Base-by-base conservation (phyloP, 2,329 filamentous ascomycete species). In the Xylaria polymorpha region DNA sequence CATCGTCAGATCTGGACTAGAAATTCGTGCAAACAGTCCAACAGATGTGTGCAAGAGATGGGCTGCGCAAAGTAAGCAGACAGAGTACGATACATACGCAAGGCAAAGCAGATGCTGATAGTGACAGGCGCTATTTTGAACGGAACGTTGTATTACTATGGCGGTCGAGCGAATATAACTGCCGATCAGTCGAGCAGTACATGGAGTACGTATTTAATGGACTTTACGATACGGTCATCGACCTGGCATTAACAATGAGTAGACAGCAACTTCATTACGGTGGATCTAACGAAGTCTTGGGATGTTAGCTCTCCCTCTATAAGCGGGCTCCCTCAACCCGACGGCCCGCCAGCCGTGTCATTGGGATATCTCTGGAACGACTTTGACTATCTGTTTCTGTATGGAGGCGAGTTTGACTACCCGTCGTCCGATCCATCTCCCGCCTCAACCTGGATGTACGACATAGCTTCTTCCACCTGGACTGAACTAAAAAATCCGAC, bases 361-460 rank as follows among this genome's bases (percentile, higher is more conserved):
- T 86, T 92, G 53, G 92, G 92, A n/a, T 91, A 90, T 72, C 84
- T 94, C 1, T 94, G 92, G 92, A 88, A 90, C 75, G 91, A 92
- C 55, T 88, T 89, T 75, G 84, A 89, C 63, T 88, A 88, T 14
- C 82, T 94, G 0, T 94, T 86, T 76, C 84, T 94, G 4, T 94
- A 94, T 73, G 92, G 92, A 20, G 92, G 92, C 20, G 85, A 93
- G 73, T 93, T 91, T 74, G 90, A 90, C 0, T 90, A 92, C 72
- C 85, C 83, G 15, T 62, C 61, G 14, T 89, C 91, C 0, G 80
- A 82, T 7, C 91, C 92, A 0, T 82, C 83, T 0, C 82, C 87
- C 0, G 86, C 90, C 61, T 88, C 90, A 0, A 83, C 91, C 1
- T 94, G 92, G 92, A 85, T 89, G 76, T 94, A 94, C 78, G 83